Evolutionary conservation across 371 early-diverging fungal species (phyloP).

Genomic region (Apophysomyces elegans): DNA sequence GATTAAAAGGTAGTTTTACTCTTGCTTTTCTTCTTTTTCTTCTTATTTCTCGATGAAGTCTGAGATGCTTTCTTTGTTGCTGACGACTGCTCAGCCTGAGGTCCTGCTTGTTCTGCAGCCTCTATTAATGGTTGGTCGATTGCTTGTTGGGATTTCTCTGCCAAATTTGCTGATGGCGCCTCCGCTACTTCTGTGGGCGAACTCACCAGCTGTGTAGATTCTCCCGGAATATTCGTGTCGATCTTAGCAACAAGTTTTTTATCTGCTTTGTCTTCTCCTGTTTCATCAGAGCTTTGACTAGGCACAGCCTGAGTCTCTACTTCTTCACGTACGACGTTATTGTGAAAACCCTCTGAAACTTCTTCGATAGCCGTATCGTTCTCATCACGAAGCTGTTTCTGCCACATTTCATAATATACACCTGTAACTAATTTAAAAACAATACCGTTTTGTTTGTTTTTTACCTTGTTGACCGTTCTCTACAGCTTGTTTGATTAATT

Average conservation of each 20-base stretch:
- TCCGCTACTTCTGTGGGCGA: constrained; percentile 19
- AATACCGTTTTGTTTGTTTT: background rate
- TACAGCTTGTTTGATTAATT: constrained; percentile 61
- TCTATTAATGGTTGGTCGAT: too few species aligned
- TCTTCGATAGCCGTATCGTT: background rate
- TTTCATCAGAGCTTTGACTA: background rate
- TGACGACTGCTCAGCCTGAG: background rate
- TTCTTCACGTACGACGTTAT: background rate
- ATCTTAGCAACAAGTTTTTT: background rate
- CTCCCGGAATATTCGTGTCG: background rate
- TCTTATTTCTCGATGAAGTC: constrained; percentile 12
- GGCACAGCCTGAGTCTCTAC: background rate
- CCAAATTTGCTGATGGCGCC: background rate
- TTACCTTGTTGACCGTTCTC: constrained; percentile 24
- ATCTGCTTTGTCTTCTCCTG: background rate
- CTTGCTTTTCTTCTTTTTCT: constrained; percentile 19
- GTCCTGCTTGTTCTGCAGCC: background rate
- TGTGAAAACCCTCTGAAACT: background rate
- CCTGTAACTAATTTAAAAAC: constrained; percentile 28
- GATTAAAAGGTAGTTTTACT: constrained; percentile 13
- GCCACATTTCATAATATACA: constrained; percentile 89
- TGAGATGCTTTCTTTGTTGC: background rate
- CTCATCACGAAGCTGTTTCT: constrained; percentile 83
- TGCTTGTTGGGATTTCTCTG: too few species aligned
- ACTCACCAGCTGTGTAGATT: constrained; percentile 4